Base-by-base conservation (phyloP, 2,329 filamentous ascomycete species). In the Diplodia seriata region DNA sequence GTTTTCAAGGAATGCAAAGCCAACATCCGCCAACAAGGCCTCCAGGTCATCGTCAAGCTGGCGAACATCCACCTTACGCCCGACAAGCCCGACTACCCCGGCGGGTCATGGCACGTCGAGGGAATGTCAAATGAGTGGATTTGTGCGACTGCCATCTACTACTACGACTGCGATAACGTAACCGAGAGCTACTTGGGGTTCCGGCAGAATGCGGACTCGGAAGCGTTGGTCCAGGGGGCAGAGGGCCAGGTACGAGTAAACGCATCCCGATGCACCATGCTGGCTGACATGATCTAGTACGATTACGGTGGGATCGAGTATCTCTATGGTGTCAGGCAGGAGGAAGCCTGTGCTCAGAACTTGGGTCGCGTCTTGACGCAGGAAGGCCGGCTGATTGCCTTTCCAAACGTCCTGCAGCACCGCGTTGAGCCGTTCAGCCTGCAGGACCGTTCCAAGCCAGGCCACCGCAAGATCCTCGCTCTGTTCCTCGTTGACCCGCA, bases 11-110 rank as follows among this genome's bases (percentile, higher is more conserved):
- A 36, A 8, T 51, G 2, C 57, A 50, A 62, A 62, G n/a, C 11
- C 11, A 20, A 64, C 36, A 51, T 79, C 3, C 63, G 69, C 51
- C 54, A 72, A 20, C 71, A 79, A 6, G 83, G 84, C 2, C 71
- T 89, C 9, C 88, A 91, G 72, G 77, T 90, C 38, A 86, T 90
- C 54, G 82, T 89, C 43, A 89, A 89, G 72, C 77, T 90, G 68
- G 82, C 85, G 1, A 83, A 81, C 59, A 84, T 89, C 56, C 79
- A 87, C 38, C 79, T 89, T 1, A 86, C 82, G 0, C 87, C 87
- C 0, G 84, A 85, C 9, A 81, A 85, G 1, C 85, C 87, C 0
- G 71, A 70, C 0, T 89, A 87, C 71, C 74, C 76, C 0, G 85
- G 86, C 26, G 85, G 85, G 0, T 76, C 76, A 3, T 88, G 85